phyloP scores from a whole-genome alignment of 192 early-diverging fungal genomes.

The Entomortierella parvispora region DNA sequence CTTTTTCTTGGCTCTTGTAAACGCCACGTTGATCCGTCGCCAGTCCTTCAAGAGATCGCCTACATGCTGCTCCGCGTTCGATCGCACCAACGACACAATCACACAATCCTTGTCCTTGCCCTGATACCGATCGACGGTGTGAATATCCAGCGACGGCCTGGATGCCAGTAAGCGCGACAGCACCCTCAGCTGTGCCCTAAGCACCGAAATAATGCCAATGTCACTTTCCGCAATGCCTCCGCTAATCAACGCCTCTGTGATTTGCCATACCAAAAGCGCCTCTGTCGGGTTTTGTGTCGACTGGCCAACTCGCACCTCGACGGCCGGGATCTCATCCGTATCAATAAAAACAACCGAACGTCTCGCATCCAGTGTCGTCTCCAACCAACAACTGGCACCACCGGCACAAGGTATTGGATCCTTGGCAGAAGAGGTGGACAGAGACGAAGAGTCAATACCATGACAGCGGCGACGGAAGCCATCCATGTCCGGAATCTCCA shows the following conservation, averaged over 20 bases:
- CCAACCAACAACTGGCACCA: constrained; percentile 69
- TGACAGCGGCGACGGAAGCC: neutral
- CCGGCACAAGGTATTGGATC: constrained; percentile 3
- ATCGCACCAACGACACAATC: constrained; percentile 89
- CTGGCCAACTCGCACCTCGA: constrained; percentile 64
- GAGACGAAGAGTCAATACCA: neutral
- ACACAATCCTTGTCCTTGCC: constrained; percentile 94
- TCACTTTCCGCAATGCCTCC: constrained; percentile 72
- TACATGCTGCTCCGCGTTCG: constrained; percentile 75
- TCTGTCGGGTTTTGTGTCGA: constrained; percentile 79
- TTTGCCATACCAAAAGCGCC: constrained; percentile 65
- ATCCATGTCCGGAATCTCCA: constrained; percentile 56
- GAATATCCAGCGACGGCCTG: constrained; percentile 69
- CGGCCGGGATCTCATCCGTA: constrained; percentile 76
- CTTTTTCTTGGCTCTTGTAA: constrained; percentile 90
- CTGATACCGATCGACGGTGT: constrained; percentile 94
- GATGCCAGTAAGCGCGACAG: constrained; percentile 54
- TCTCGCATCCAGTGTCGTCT: constrained; percentile 68
- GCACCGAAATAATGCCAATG: constrained; percentile 89
- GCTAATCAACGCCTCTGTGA: constrained; percentile 63
- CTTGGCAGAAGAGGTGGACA: neutral
- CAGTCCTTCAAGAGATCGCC: constrained; percentile 92
- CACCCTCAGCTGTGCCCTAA: constrained; percentile 75
- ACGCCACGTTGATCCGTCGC: constrained; percentile 93
- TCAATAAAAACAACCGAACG: constrained; percentile 81